Evolutionary conservation across 2,329 filamentous ascomycete species (phyloP).

Genomic region (Ampelomyces quisqualis): DNA sequence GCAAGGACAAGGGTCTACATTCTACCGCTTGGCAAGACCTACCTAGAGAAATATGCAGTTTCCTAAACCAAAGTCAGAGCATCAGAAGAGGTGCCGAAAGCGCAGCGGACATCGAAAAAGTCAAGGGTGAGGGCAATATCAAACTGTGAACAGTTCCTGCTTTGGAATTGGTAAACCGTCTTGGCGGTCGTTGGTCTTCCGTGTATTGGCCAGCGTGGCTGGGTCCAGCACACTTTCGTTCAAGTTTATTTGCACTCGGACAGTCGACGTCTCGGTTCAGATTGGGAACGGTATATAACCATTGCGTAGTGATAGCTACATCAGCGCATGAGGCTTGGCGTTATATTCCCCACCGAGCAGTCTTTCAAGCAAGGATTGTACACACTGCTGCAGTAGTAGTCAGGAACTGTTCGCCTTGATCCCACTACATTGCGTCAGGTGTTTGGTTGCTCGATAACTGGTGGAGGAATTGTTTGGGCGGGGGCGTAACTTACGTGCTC

Average conservation of each 20-base stretch:
- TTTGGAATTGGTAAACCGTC: no score
- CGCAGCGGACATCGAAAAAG: conserved; percentile 6
- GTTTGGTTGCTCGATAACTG: no score
- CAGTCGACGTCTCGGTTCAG: no score
- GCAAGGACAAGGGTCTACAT: no score
- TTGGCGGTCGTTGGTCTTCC: no score
- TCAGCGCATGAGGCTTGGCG: neutral
- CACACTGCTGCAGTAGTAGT: neutral
- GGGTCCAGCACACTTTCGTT: no score
- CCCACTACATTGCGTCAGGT: conserved; percentile 21
- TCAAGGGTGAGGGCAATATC: conserved; percentile 10
- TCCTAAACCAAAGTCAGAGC: conserved; percentile 9
- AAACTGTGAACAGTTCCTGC: conserved; percentile 7
- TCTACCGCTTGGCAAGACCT: no score
- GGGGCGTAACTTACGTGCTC: conserved; percentile 31
- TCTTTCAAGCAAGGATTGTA: neutral
- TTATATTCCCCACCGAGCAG: neutral
- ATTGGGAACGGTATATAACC: no score
- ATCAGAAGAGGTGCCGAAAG: conserved; percentile 11
- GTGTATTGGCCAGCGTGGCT: no score
- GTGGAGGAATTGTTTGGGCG: no score
- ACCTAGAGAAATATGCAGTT: conserved; percentile 19
- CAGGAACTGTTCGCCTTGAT: conserved; percentile 27
- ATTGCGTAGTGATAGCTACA: no score
- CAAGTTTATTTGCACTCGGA: no score